Evolutionary conservation across 208 protist genomes (phyloP).

Genomic region (Acanthamoeba healyi): DNA sequence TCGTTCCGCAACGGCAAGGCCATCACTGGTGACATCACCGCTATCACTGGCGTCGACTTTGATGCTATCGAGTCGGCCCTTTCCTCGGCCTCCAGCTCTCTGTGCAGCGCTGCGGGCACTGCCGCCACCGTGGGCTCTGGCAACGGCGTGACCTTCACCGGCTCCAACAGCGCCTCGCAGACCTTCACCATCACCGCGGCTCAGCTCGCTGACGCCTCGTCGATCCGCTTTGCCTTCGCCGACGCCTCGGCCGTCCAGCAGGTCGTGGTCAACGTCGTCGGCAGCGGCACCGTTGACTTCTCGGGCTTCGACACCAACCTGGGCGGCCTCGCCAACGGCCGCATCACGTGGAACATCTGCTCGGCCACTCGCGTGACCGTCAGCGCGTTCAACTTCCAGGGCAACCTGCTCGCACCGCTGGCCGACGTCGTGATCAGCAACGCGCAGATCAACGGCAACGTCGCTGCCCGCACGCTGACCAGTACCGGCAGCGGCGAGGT

Average conservation of each 20-base stretch:
- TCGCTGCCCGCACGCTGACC: neutral
- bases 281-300: neutral
- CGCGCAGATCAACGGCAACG: conserved; percentile 36
- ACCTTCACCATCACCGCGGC: neutral
- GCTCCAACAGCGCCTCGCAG: neutral
- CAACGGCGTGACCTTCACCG: neutral
- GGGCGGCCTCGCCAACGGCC: neutral
- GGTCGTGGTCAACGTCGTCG: conserved; percentile 24
- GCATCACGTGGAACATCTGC: conserved; percentile 12
- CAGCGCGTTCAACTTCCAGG: neutral
- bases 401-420: conserved; percentile 5
- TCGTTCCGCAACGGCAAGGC: neutral
- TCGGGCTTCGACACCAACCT: neutral
- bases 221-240: neutral
- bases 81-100: neutral
- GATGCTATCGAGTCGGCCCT: neutral
- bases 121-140: neutral
- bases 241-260: neutral
- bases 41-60: neutral
- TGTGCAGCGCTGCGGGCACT: neutral
- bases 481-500: conserved; percentile 17
- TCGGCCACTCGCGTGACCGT: neutral
- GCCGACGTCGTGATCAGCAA: conserved; percentile 7
- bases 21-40: neutral
- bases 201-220: neutral